Conservation (phyloP, 441 rosid genomes). For the Arabidopsis hybrid region DNA sequence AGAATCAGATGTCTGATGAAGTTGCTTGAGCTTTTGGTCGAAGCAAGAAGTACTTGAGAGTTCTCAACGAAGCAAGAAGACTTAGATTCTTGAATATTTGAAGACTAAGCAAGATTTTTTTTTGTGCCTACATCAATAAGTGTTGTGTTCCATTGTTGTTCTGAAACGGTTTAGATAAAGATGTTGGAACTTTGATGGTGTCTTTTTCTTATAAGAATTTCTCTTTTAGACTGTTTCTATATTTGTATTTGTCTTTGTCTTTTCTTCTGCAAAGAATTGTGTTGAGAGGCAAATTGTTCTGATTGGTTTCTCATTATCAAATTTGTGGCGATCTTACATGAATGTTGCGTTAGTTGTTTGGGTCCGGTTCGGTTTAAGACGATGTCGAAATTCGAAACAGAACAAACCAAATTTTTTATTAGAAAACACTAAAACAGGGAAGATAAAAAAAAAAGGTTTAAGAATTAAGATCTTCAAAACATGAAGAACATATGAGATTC, state of each 20-base stretch:
- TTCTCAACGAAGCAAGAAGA: neutral
- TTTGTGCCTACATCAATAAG: neutral
- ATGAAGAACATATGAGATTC: conserved; percentile 34
- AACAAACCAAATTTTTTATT: neutral
- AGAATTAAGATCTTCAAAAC: conserved; percentile 9
- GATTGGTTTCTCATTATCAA: neutral
- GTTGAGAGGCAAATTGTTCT: neutral
- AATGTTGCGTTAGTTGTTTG: neutral
- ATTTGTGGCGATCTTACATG: neutral
- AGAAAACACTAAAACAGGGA: neutral
- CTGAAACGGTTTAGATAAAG: neutral
- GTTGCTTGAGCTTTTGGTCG: conserved; percentile 44
- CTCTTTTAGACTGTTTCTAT: neutral
- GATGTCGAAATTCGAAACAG: neutral
- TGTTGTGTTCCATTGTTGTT: conserved; percentile 2
- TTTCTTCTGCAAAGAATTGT: conserved; percentile 1
- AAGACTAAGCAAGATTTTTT: neutral
- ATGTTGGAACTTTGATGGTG: conserved; percentile 7
- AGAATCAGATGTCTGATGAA: conserved; percentile 43
- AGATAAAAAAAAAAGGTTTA: neutral
- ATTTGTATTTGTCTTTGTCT: neutral
- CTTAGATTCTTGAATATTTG: neutral
- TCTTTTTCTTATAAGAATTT: neutral
- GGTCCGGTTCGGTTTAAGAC: conserved; percentile 14
- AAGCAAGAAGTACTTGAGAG: neutral